phyloP scores from a whole-genome alignment of 2,329 filamentous ascomycete species.

The Stemphylium lycopersici region DNA sequence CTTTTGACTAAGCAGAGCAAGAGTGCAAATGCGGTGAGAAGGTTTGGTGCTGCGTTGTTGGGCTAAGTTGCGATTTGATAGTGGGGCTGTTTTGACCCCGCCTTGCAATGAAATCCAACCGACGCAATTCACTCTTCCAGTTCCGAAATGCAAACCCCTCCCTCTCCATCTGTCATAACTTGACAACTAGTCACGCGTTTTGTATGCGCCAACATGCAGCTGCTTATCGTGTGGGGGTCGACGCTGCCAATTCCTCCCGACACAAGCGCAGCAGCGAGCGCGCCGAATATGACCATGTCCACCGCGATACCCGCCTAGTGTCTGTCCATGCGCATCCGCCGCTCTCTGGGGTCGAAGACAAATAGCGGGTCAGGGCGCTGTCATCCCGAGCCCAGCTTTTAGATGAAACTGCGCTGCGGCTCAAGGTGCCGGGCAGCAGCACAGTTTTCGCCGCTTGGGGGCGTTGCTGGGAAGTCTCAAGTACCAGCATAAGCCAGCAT shows the following conservation, averaged over 20 bases:
- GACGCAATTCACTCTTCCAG: conserved; percentile 7
- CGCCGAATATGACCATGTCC: conserved; percentile 3
- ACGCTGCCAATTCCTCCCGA: conserved; percentile 3
- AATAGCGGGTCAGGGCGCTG: conserved; percentile 8
- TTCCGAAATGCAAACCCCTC: conserved; percentile 1
- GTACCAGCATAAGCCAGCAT: neutral
- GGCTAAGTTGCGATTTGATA: conserved; percentile 24
- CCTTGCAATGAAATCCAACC: conserved; percentile 8
- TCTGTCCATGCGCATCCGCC: conserved; percentile 3
- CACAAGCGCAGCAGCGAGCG: conserved; percentile 1
- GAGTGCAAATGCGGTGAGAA: conserved; percentile 32
- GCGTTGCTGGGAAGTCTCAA: neutral
- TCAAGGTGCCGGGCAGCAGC: neutral
- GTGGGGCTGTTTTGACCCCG: conserved; percentile 24
- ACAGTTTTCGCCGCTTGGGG: neutral
- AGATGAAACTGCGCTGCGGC: neutral
- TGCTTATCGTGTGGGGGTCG: conserved; percentile 18
- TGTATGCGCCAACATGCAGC: conserved; percentile 39
- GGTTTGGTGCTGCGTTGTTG: conserved; percentile 25
- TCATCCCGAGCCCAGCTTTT: neutral
- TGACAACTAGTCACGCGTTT: conserved; percentile 9
- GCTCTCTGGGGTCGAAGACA: conserved; percentile 6
- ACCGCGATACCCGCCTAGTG: conserved; percentile 18
- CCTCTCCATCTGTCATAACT: neutral
- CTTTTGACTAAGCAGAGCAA: conserved; percentile 34